A percentile compares a stretch with the other conserved stretches of the same genome.
phyloP scores from a whole-genome alignment of 2,329 filamentous ascomycete genomes.

The Ophiostoma fasciatum region DNA sequence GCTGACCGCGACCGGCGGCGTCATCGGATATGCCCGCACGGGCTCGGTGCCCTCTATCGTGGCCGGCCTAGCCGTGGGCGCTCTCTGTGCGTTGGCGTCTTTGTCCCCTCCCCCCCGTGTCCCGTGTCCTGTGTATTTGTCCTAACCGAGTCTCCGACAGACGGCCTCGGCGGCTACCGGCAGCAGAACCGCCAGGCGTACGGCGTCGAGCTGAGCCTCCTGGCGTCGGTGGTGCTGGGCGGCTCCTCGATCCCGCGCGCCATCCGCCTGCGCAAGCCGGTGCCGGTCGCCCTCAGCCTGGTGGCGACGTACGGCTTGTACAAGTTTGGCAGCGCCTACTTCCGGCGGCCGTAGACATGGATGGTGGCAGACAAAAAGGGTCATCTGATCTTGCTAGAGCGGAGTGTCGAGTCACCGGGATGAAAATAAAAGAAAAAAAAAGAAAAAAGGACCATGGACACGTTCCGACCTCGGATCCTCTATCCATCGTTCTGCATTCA shows the following conservation, averaged over 20 bases:
- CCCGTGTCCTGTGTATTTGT: no score
- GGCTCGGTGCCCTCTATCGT: constrained; percentile 75
- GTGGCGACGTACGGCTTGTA: constrained; percentile 65
- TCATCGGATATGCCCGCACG: constrained; percentile 72
- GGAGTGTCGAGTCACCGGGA: no score
- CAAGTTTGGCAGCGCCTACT: constrained; percentile 61
- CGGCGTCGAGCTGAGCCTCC: constrained; percentile 74
- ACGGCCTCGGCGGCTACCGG: constrained; percentile 69
- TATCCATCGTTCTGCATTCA: no score
- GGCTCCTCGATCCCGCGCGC: constrained; percentile 78
- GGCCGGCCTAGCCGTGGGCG: constrained; percentile 71
- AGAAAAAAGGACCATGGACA: no score
- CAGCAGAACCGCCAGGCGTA: constrained; percentile 62
- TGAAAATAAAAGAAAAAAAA: no score
- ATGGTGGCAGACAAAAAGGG: no score
- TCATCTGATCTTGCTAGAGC: no score
- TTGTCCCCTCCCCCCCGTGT: neutral
- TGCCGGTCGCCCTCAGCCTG: constrained; percentile 66
- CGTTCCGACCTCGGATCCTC: no score
- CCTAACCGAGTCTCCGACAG: no score
- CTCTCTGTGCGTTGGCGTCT: constrained; percentile 32
- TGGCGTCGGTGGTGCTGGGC: constrained; percentile 73
- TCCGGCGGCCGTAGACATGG: constrained; percentile 27
- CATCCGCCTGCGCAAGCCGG: constrained; percentile 67
- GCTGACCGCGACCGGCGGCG: constrained; percentile 75